Conservation (phyloP, 768 basidiomycete genomes). For the Boletus huronensis region DNA sequence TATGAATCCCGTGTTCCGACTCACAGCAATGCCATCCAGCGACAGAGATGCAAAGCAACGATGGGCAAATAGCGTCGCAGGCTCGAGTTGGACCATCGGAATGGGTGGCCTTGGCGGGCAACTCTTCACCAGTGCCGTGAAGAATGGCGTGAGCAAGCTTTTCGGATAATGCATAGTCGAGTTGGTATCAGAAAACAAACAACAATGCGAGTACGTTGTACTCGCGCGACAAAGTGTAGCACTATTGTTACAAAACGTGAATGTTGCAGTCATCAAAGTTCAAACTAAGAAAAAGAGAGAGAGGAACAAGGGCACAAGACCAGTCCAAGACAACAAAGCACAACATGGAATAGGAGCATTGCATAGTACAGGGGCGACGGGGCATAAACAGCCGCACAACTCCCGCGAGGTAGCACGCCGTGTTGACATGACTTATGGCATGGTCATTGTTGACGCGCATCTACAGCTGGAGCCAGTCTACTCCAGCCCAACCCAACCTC, state of each 20-base stretch:
- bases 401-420: slow-evolving; percentile 8
- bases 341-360: slow-evolving; percentile 22
- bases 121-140: slow-evolving; percentile 76
- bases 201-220: slow-evolving; percentile 7
- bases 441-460: slow-evolving; percentile 4
- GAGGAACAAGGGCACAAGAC: not conserved
- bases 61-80: slow-evolving; percentile 76
- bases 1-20: slow-evolving; percentile 2
- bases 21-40: slow-evolving; percentile 34
- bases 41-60: slow-evolving; percentile 91
- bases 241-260: slow-evolving; percentile 32
- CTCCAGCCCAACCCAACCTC: slow-evolving; percentile 69
- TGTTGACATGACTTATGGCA: slow-evolving; percentile 7
- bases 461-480: slow-evolving; percentile 17
- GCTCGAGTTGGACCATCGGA: slow-evolving; percentile 68
- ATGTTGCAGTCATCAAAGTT: slow-evolving; percentile 24
- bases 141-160: slow-evolving; percentile 74
- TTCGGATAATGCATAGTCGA: slow-evolving; percentile 45
- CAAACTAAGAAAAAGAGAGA: slow-evolving; percentile 3
- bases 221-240: slow-evolving; percentile 13
- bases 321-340: slow-evolving; percentile 26
- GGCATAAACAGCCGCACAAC: slow-evolving; percentile 12
- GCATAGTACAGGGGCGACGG: slow-evolving; percentile 16
- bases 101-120: slow-evolving; percentile 84
- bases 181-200: slow-evolving; percentile 7